Percentiles rank a stretch among this genome's conserved stretches.
phyloP scores from a whole-genome alignment of 441 rosid species.

The Populus hybrid region DNA sequence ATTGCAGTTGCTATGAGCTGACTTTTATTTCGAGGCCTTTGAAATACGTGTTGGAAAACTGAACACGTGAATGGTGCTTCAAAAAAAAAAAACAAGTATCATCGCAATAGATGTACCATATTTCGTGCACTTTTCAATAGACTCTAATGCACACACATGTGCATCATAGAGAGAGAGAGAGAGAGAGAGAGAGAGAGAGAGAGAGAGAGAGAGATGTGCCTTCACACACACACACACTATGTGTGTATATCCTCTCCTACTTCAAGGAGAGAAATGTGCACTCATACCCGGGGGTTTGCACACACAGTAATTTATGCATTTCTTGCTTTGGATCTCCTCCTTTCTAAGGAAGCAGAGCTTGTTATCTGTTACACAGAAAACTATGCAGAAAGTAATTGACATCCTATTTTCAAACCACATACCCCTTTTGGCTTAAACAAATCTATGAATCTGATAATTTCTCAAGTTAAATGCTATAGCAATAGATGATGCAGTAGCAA shows the following conservation, averaged over 20 bases:
- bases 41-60: background rate
- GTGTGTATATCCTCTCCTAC: background rate
- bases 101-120: too few species aligned
- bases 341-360: background rate
- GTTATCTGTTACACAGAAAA: background rate
- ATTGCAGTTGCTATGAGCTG: background rate
- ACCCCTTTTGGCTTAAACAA: background rate
- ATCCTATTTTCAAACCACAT: background rate
- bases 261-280: too few species aligned
- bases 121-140: too few species aligned
- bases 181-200: too few species aligned
- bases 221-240: background rate
- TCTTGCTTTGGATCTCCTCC: background rate
- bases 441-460: background rate
- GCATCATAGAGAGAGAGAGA: too few species aligned
- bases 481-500: background rate
- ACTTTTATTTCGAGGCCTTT: background rate
- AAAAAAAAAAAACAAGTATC: background rate
- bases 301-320: too few species aligned
- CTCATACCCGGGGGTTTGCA: too few species aligned
- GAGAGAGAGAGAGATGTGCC: too few species aligned
- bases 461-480: background rate
- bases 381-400: background rate
- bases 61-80: background rate
- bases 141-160: too few species aligned